Conservation (phyloP, 2,329 filamentous ascomycete genomes). For the Aspergillus sp. region DNA sequence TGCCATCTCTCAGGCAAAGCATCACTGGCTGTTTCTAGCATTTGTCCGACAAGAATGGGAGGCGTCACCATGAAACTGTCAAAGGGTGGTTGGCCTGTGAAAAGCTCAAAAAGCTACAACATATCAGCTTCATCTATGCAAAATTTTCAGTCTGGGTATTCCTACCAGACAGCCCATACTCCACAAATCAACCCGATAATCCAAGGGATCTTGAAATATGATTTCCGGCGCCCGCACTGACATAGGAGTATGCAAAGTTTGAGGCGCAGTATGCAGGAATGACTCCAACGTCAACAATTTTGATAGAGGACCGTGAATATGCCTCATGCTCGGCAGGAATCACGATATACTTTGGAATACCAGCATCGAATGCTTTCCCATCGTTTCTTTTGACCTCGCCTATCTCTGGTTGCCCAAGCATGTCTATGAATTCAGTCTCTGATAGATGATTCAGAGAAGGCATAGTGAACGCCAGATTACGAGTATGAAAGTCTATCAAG, state of each 20-base stretch:
- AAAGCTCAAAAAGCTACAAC: constrained; percentile 34
- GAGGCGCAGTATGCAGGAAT: constrained; percentile 22
- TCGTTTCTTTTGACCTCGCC: constrained; percentile 17
- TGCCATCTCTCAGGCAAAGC: constrained; percentile 32
- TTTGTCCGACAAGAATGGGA: constrained; percentile 28
- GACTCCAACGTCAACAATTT: constrained; percentile 39
- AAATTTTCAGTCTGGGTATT: constrained; percentile 5
- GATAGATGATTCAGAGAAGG: constrained; percentile 8
- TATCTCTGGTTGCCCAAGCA: constrained; percentile 21
- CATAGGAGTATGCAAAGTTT: constrained; percentile 30
- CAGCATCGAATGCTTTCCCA: constrained; percentile 13
- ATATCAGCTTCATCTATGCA: constrained; percentile 8
- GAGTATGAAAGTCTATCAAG: constrained; percentile 21
- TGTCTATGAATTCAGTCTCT: constrained; percentile 15
- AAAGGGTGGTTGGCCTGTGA: constrained; percentile 35
- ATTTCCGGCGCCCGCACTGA: constrained; percentile 33
- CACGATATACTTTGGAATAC: constrained; percentile 22
- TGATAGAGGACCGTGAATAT: constrained; percentile 15
- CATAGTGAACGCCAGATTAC: constrained; percentile 23
- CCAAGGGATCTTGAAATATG: constrained; percentile 30
- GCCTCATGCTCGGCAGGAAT: constrained; percentile 9
- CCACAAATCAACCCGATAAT: constrained; percentile 36
- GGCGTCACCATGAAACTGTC: constrained; percentile 32
- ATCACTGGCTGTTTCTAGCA: constrained; percentile 30
- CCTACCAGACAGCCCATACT: constrained; percentile 33